Base-by-base conservation (phyloP, 371 early-diverging fungal genomes). In the Mucor ambiguus region DNA sequence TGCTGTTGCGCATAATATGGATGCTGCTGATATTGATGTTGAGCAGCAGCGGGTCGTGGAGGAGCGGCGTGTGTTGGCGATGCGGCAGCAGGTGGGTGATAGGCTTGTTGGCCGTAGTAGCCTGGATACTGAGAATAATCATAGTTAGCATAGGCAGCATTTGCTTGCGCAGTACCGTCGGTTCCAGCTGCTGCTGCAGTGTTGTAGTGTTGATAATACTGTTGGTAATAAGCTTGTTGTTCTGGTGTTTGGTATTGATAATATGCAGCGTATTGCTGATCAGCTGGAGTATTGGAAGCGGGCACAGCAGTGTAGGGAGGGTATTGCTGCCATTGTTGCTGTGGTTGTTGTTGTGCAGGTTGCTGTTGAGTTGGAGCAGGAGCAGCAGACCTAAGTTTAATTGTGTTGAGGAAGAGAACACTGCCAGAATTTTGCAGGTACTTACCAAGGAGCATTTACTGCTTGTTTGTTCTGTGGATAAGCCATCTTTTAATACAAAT, bases 211-310 rank as follows among this genome's bases (percentile, higher is more conserved):
- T 74, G 74, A 18, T 79, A 74, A 61, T 78, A 78, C n/a, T 69
- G 65, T 28, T 69, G 68, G 48, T 76, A 76, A 46, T 79, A 76
- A 12, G 66, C 61, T 29, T 75, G 69, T 26, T 74, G 72, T 20
- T 67, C 65, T 30, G 70, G 67, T 33, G 67, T 66, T 63, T 65
- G 68, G 18, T 70, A 67, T 52, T 58, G 67, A 24, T 69, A 67
- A 22, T 71, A 75, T 10, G 69, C 62, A 18, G 78, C 59, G 60
- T 74, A 70, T 28, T 60, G 67, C 32, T 74, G 60, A 58, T 63
- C 58, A 28, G 69, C 41, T 18, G 69, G 46, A 30, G 54, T 48
- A 48, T 18, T 11, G 26, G 43, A 37, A 43, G 26, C 33, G 29
- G 43, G 32, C 32, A 30, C 30, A 24, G 35, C 54, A 61, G 11